Base-by-base conservation (phyloP, 176 grass and related monocot genomes). In the Bolboschoenus planiculmis region DNA sequence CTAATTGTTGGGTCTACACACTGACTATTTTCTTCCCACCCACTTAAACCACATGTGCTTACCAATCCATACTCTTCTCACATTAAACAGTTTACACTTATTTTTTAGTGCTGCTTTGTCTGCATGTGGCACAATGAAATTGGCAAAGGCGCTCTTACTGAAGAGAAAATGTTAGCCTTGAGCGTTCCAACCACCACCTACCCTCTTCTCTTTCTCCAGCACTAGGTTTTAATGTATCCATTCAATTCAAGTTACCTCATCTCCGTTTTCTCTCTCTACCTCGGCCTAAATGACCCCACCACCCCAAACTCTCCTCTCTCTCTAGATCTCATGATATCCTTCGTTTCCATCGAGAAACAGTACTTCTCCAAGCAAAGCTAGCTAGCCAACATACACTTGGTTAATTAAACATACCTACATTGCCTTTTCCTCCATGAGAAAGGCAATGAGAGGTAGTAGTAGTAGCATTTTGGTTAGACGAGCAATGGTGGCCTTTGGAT, bases 141-240 rank as follows among this genome's bases (percentile, higher is more conserved):
- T 77, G 72, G 72, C 72, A 77, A 77, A 29, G 42, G 11, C 23
- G 40, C 72, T 78, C 42, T 51, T 78, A 79, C 50, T 80, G 56
- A 58, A 58, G 78, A n/a, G 18, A 31, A 50, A 81, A 37, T 82
- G 79, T 82, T 82, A 63, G 79, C 80, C 35, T n/a, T 26, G 87
- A 86, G 86, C 79, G 67, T 86, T 95, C 92, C 89, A 99, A 86
- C 96, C 0, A 99, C 92, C 84, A 75, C 91, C 96, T 89, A 90
- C 86, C 71, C 70, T n/a, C 65, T 90, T 50, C 7, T 57, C 79
- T 56, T 79, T 39, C 51, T 40, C 84, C 39, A 56, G 30, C 67
- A 83, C 61, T 44, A 59, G 66, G 18, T 75, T 75, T 48, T 76
- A 74, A 78, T 85, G 83, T 46, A 50, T 34, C 66, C 48, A 84